Evolutionary conservation across 805 yeast genomes (phyloP).

Genomic region (Scheffersomyces stipitis): DNA sequence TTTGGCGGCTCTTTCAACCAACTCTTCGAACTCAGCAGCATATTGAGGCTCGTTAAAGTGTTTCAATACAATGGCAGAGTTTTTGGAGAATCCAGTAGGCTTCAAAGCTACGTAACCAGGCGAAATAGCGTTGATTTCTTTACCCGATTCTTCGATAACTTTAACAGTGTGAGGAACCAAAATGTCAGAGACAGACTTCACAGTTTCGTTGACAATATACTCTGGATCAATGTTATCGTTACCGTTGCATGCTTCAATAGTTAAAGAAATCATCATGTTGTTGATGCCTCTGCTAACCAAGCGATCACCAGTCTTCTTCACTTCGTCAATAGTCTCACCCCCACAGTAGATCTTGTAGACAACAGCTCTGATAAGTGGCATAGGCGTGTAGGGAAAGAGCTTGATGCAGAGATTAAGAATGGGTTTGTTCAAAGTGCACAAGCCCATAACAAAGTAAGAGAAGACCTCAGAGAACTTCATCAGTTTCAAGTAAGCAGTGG

Average conservation of each 20-base stretch:
- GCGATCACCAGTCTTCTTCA: constrained; percentile 65
- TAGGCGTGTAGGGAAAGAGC: constrained; percentile 73
- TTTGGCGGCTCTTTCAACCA: constrained; percentile 64
- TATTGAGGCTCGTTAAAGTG: constrained; percentile 51
- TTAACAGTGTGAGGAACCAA: constrained; percentile 68
- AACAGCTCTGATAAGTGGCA: constrained; percentile 63
- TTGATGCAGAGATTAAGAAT: constrained; percentile 61
- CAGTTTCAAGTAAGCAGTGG: constrained; percentile 47
- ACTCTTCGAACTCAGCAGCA: constrained; percentile 47
- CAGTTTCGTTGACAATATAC: constrained; percentile 61
- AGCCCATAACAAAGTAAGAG: constrained; percentile 66
- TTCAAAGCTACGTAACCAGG: constrained; percentile 92
- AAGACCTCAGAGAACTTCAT: constrained; percentile 55
- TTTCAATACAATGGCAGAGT: constrained; percentile 72
- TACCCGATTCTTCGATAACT: constrained; percentile 47
- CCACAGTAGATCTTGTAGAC: constrained; percentile 89
- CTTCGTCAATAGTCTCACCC: constrained; percentile 75
- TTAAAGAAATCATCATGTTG: constrained; percentile 93
- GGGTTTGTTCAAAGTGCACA: constrained; percentile 65
- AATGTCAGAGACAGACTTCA: constrained; percentile 64
- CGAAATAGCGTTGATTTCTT: constrained; percentile 65
- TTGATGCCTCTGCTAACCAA: constrained; percentile 74
- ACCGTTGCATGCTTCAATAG: constrained; percentile 92
- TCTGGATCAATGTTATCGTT: constrained; percentile 58
- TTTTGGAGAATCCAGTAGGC: constrained; percentile 83